Evolutionary conservation across 345 rosid genomes (phyloP).

Genomic region (Odontarrhena argentea): DNA sequence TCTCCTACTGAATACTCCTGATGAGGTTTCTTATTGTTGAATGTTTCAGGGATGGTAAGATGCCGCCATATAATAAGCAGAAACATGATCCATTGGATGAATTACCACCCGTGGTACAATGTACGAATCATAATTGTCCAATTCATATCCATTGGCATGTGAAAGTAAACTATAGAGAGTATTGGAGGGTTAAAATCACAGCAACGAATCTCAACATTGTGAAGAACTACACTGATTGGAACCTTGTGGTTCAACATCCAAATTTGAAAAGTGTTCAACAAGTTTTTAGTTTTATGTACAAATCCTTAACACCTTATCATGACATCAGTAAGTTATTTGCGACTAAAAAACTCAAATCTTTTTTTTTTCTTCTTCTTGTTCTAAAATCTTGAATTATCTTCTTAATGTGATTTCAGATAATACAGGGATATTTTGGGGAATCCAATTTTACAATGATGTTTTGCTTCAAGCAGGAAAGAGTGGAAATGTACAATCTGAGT

Average conservation of each 20-base stretch:
- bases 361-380: not conserved
- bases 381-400: not conserved
- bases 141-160: constrained; percentile 84
- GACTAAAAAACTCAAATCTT: not conserved
- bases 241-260: constrained; percentile 78
- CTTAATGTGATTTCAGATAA: constrained; percentile 54
- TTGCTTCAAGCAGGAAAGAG: constrained; percentile 58
- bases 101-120: constrained; percentile 50
- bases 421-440: constrained; percentile 85
- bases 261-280: constrained; percentile 57
- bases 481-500: constrained; percentile 77
- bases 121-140: constrained; percentile 79
- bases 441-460: constrained; percentile 69
- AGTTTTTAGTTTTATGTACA: constrained; percentile 78
- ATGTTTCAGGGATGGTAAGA: constrained; percentile 48
- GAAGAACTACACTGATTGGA: constrained; percentile 78
- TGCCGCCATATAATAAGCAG: constrained; percentile 46
- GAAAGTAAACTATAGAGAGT: constrained; percentile 72
- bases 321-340: constrained; percentile 55
- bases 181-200: constrained; percentile 81
- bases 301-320: constrained; percentile 54
- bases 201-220: constrained; percentile 59
- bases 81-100: constrained; percentile 48
- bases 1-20: not conserved
- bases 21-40: not conserved